Conservation (phyloP, 805 yeast species). For the Pichia deserticola region DNA sequence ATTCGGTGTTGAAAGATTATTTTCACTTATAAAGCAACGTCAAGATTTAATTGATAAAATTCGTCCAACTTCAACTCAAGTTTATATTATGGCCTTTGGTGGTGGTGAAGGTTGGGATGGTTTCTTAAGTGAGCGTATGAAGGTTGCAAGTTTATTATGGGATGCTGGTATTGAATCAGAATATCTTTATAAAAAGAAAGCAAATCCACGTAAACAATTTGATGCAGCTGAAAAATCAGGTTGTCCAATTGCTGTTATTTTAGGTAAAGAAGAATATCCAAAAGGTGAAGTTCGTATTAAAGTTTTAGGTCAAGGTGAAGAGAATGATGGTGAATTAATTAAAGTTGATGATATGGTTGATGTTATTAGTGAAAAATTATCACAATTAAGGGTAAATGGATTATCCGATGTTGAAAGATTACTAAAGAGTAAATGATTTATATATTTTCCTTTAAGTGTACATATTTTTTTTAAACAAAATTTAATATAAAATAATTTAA, state of each 20-base stretch:
- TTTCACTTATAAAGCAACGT: conserved; percentile 80
- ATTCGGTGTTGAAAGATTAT: conserved; percentile 92
- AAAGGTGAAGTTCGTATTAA: conserved; percentile 81
- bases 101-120: conserved; percentile 98
- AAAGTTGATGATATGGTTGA: conserved; percentile 51
- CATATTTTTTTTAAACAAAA: no score
- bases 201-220: conserved; percentile 91
- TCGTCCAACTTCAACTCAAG: conserved; percentile 86
- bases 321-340: conserved; percentile 74
- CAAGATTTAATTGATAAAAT: conserved; percentile 53
- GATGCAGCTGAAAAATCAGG: conserved; percentile 97
- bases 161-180: conserved; percentile 83
- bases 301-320: conserved; percentile 75
- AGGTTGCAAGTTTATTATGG: conserved; percentile 79
- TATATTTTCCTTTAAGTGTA: no score
- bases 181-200: conserved; percentile 86
- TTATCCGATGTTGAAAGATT: conserved; percentile 58
- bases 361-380: conserved; percentile 35
- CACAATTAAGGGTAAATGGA: conserved; percentile 40
- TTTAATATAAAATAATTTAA: background rate
- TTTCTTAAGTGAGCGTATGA: conserved; percentile 86
- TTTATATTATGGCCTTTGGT: conserved; percentile 95
- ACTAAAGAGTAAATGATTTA: conserved; percentile 27
- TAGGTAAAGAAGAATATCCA: conserved; percentile 90
- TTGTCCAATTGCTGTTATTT: conserved; percentile 80